These are phyloP conservation scores for Ormosia emarginata DNA, from an alignment of 306 rosid genomes.

Conservation along the genomic window DNA sequence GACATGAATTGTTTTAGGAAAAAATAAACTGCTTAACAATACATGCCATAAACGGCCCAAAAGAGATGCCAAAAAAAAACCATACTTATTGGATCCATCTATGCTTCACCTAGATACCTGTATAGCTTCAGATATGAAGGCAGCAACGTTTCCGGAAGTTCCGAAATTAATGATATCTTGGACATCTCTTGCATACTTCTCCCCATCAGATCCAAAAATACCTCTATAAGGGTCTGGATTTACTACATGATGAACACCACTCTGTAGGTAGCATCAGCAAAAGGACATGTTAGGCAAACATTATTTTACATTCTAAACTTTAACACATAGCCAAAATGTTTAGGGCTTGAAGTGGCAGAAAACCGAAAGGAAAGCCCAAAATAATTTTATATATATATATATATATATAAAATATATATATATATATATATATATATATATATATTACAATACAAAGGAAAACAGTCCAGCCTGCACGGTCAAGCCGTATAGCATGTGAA, in stretches of 20 bases:
- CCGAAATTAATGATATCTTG: slow-evolving; percentile 82
- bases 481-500: not conserved
- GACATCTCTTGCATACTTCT: slow-evolving; percentile 85
- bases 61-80: not conserved
- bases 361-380: not conserved
- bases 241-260: slow-evolving; percentile 87
- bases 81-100: not conserved
- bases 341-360: not conserved
- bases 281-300: not conserved
- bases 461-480: not conserved
- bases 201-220: slow-evolving; percentile 86
- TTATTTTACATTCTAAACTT: not conserved
- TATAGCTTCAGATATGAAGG: slow-evolving; percentile 79
- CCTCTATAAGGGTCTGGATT: slow-evolving; percentile 98
- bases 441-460: not conserved
- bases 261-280: slow-evolving; percentile 37
- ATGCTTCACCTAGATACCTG: slow-evolving; percentile 48
- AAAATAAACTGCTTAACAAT: too few relatives aligned
- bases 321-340: not conserved
- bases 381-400: too few relatives aligned
- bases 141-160: slow-evolving; percentile 85
- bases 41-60: too few relatives aligned
- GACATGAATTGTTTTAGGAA: too few relatives aligned
- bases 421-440: too few relatives aligned
- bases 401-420: too few relatives aligned